A percentile compares a stretch with the other conserved stretches of the same genome.
Conservation (phyloP, 768 basidiomycete genomes). For the Clathrus columnatus region DNA sequence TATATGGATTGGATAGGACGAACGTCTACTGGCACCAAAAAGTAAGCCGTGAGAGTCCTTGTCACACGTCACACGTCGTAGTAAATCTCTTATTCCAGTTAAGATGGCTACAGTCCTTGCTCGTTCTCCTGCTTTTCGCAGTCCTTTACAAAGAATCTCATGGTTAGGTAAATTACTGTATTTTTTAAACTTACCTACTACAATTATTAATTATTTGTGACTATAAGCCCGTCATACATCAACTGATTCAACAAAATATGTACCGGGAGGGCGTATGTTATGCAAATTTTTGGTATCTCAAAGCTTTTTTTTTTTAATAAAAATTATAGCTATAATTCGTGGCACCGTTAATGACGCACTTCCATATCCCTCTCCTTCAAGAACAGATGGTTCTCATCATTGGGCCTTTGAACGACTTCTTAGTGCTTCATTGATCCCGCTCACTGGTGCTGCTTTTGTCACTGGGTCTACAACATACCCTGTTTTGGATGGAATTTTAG, state of each 20-base stretch:
- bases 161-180: not conserved
- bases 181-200: not conserved
- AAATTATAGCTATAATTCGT: constrained; percentile 60
- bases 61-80: no score
- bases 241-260: not conserved
- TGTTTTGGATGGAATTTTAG: constrained; percentile 82
- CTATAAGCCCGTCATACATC: not conserved
- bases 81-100: no score
- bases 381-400: constrained; percentile 82
- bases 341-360: constrained; percentile 96
- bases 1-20: no score
- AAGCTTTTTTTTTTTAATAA: not conserved
- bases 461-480: constrained; percentile 72
- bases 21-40: no score
- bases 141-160: not conserved
- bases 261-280: not conserved
- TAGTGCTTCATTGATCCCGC: constrained; percentile 78
- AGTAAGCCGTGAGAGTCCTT: no score
- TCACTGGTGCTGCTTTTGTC: constrained; percentile 80
- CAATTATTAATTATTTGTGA: no score
- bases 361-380: constrained; percentile 74
- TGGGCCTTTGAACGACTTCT: constrained; percentile 91
- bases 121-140: not conserved
- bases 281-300: not conserved
- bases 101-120: no score